Percentiles rank a stretch among this genome's conserved stretches.
These are phyloP conservation scores for Coemansia sp. DNA, from an alignment of 192 early-diverging fungal species.

Conservation along the genomic window DNA sequence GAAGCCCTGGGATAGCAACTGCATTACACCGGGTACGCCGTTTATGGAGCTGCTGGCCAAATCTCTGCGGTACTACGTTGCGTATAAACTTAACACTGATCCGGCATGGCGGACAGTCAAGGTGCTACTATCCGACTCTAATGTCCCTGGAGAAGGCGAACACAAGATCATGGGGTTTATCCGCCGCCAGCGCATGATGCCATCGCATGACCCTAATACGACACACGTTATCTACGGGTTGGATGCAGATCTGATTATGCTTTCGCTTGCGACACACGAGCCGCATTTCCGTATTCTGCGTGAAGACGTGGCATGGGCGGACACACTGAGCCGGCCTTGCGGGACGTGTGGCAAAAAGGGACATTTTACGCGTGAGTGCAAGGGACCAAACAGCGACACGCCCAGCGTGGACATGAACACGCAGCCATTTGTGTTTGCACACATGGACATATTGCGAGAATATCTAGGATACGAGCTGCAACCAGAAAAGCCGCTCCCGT, in stretches of 20 bases:
- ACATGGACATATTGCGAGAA: conserved; percentile 83
- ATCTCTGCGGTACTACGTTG: conserved; percentile 85
- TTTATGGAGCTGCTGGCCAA: conserved; percentile 92
- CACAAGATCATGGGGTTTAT: conserved; percentile 99
- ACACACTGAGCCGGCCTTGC: conserved; percentile 68
- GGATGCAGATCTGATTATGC: conserved; percentile 98
- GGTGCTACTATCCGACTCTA: conserved; percentile 90
- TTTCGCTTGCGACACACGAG: conserved; percentile 93
- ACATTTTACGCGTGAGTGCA: conserved; percentile 56
- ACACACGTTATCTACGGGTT: conserved; percentile 90
- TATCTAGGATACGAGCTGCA: conserved; percentile 86
- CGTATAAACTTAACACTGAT: conserved; percentile 82
- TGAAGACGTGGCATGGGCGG: conserved; percentile 89
- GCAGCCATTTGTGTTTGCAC: conserved; percentile 81
- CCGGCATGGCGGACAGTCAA: conserved; percentile 83
- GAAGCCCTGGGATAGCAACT: conserved; percentile 90
- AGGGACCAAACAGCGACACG: conserved; percentile 18
- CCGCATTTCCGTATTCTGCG: conserved; percentile 95
- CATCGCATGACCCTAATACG: conserved; percentile 86
- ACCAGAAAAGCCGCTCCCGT: conserved; percentile 60
- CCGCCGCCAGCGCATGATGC: conserved; percentile 72
- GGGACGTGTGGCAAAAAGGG: conserved; percentile 63
- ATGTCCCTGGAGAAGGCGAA: conserved; percentile 97
- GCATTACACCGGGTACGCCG: conserved; percentile 97
- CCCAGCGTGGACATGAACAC: conserved; percentile 21